Evolutionary conservation across 257 asterid genomes (phyloP), one percentile per base, ranked within the genome.

Genomic region (Apocynum venetum): DNA sequence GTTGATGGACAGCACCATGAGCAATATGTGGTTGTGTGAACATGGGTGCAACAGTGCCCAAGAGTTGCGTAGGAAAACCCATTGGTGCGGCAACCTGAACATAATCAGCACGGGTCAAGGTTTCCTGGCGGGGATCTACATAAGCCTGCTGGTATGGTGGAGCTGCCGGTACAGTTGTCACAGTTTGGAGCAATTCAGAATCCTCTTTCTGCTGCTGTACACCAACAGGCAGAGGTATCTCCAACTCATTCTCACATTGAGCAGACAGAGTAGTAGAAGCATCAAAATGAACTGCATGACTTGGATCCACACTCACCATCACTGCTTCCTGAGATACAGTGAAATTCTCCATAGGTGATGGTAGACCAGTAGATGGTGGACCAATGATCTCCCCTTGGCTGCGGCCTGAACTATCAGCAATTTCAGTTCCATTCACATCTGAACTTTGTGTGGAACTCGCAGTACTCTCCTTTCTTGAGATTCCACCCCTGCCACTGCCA

Each of bases 361-460:
- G 80, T 60, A 85, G 85, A 66, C 86, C 87, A 44, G 84, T 52
- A 61, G 93, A 84, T 17, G 86, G 85, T 65, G 90, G 71, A 65
- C 89, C 87, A 48, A 83, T 77, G 67, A 83, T 84, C 79, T 92
- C 95, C 17, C 87, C 89, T 2, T 77, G 83, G 67, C 82, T 85
- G 67, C 80, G 84, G 75, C 79, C 79, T 57, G 76, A 65, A 83
- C 86, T 80, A 81, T 91, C 97, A 77, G 82, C 88, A 77, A 84
- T 85, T 83, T 94, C 97, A 40, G 81, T 74, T 73, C 86, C 89
- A 81, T 96, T 87, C 56, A 84, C 47, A 74, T 92, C 98, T 11
- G 93, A 92, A 76, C 82, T 89, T 75, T 89, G 94, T 9, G 88
- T 90, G 70, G 96, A 91, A 80, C 98, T 93, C 44, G 89, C 95